A percentile compares a stretch with the other conserved stretches of the same genome.
phyloP scores from a whole-genome alignment of 2,329 filamentous ascomycete genomes.

The Fusarium compactum region DNA sequence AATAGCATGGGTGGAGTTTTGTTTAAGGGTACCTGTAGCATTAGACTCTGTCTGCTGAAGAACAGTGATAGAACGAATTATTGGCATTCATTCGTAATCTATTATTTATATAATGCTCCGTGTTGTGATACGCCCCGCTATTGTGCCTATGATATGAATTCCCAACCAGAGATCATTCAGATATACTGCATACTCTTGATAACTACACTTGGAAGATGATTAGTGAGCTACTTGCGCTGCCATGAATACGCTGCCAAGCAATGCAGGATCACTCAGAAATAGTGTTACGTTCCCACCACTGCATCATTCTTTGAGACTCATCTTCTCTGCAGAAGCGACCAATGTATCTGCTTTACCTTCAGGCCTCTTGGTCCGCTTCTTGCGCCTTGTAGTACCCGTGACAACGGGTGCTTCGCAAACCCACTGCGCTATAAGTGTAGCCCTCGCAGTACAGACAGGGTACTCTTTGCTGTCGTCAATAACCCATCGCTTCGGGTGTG shows the following conservation, averaged over 20 bases:
- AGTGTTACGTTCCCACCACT: not conserved
- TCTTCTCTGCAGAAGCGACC: slow-evolving; percentile 22
- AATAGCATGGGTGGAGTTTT: slow-evolving; percentile 33
- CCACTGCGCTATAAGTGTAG: slow-evolving; percentile 77
- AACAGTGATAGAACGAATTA: slow-evolving; percentile 21
- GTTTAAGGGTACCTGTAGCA: slow-evolving; percentile 19
- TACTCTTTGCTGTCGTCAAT: slow-evolving; percentile 76
- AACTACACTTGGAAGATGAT: not conserved
- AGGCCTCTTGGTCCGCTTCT: slow-evolving; percentile 50
- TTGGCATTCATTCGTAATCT: slow-evolving; percentile 11
- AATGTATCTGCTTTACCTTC: slow-evolving; percentile 14
- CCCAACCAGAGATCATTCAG: not conserved
- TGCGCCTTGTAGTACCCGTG: slow-evolving; percentile 55
- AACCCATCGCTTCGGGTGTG: slow-evolving; percentile 66
- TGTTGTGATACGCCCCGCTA: not conserved
- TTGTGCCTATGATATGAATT: not conserved
- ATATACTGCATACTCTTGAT: not conserved
- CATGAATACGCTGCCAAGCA: not conserved
- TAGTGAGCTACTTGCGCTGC: not conserved
- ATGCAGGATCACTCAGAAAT: not conserved
- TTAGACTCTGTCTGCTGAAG: slow-evolving; percentile 29
- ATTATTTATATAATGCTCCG: slow-evolving; percentile 4
- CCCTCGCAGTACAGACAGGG: slow-evolving; percentile 76
- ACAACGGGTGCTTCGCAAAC: slow-evolving; percentile 68
- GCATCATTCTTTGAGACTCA: slow-evolving; percentile 17